phyloP scores from a whole-genome alignment of 2,329 filamentous ascomycete genomes.

The Exophiala oligosperma region DNA sequence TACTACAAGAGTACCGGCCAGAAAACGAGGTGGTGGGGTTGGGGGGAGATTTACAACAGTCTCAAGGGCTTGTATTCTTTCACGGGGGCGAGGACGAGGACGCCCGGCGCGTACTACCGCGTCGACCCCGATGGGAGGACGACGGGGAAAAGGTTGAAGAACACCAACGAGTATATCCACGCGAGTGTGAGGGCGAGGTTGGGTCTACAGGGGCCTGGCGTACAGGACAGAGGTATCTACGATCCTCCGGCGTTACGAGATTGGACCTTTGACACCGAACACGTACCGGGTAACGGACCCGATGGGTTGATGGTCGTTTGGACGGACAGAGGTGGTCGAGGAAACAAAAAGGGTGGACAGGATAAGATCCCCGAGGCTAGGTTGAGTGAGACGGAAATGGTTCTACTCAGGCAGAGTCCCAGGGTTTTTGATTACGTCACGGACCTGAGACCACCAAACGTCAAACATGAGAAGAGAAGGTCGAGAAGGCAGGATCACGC shows the following conservation, averaged over 20 bases:
- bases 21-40: slow-evolving; percentile 29
- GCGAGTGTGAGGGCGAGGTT: slow-evolving; percentile 30
- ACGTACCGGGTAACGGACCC: slow-evolving; percentile 18
- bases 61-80: slow-evolving; percentile 29
- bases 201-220: slow-evolving; percentile 28
- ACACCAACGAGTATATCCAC: slow-evolving; percentile 35
- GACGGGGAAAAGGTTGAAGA: slow-evolving; percentile 27
- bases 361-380: slow-evolving; percentile 28
- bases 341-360: slow-evolving; percentile 24
- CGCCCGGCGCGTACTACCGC: slow-evolving; percentile 31
- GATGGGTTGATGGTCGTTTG: slow-evolving; percentile 28
- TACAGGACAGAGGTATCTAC: slow-evolving; percentile 27
- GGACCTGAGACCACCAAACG: slow-evolving; percentile 14
- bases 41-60: slow-evolving; percentile 30
- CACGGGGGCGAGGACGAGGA: slow-evolving; percentile 28
- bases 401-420: slow-evolving; percentile 25
- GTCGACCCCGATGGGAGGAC: slow-evolving; percentile 26
- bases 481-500: slow-evolving; percentile 13
- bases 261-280: slow-evolving; percentile 29
- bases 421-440: slow-evolving; percentile 24
- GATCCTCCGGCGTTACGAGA: slow-evolving; percentile 27
- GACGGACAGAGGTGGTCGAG: slow-evolving; percentile 18
- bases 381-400: slow-evolving; percentile 27
- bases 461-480: slow-evolving; percentile 19
- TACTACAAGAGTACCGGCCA: slow-evolving; percentile 28